These are phyloP conservation scores for Sporothrix phasma DNA, from an alignment of 2,329 filamentous ascomycete genomes.

Conservation along the genomic window DNA sequence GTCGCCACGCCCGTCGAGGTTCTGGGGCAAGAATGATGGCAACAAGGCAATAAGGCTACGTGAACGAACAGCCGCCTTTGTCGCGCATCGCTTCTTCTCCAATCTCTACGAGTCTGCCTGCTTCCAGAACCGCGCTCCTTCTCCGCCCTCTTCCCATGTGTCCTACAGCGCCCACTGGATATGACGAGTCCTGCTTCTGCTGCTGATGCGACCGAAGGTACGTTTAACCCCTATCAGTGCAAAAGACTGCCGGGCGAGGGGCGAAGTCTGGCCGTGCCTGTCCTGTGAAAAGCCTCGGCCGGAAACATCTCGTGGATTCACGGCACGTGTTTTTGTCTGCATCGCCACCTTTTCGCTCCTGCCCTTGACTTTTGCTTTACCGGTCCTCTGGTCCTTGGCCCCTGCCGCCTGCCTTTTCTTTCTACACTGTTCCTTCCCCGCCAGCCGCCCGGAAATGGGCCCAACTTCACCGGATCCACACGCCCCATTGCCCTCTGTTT, in stretches of 20 bases:
- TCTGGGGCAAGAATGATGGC: background rate
- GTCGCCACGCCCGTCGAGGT: background rate
- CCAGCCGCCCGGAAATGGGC: background rate
- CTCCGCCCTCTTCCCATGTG: background rate
- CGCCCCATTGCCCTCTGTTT: background rate
- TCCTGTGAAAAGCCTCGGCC: background rate
- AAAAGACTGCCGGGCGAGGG: background rate
- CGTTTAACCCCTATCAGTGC: constrained; percentile 1
- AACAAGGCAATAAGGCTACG: background rate
- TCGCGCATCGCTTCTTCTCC: background rate
- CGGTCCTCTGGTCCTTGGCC: background rate
- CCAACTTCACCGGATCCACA: background rate
- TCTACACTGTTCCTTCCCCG: background rate
- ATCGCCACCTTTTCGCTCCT: background rate
- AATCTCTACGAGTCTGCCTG: background rate
- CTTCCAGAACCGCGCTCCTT: background rate
- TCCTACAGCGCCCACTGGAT: background rate
- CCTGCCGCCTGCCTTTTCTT: background rate
- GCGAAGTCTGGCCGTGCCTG: background rate
- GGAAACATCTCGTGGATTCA: constrained; percentile 1
- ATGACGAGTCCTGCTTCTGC: constrained; percentile 5
- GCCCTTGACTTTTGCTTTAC: background rate
- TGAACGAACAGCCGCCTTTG: background rate
- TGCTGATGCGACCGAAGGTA: constrained; percentile 6
- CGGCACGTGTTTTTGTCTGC: background rate